Evolutionary conservation across 1,284 basidiomycete species (phyloP), one percentile per base, ranked within the genome.

Genomic region (Trichosporon sp.): DNA sequence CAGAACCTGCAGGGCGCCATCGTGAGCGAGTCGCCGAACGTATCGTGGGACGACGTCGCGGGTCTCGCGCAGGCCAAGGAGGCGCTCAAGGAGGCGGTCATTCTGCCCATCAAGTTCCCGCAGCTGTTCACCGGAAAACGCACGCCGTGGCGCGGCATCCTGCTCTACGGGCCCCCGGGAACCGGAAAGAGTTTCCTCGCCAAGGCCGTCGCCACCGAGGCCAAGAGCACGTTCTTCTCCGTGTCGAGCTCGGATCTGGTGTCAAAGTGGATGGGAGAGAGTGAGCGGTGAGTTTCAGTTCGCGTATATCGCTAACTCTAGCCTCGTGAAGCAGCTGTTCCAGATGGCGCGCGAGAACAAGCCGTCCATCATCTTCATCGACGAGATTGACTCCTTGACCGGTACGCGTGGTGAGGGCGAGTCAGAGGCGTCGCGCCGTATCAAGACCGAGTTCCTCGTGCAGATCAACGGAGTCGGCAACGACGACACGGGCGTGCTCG

Each of bases 261-360:
- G 68, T 96, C 93, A 83, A 99, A 99, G 83, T 99, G 96, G 96
- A 97, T 98, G 86, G 96, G 96, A 74, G 96, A 99, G 84, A 95
- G 92, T 23, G 96, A 99, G 84, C 87, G 93, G 93, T 93, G 72
- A 79, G 89, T 83, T 18, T n/a, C n/a, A n/a, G 21, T 27, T 7
- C 51, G 56, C 27, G 2, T 12, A 32, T 27, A 6, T 2, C 7
- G n/a, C 67, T 70, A 5, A 65, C 60, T 15, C 23, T 8, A 96
- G 95, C 77, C 87, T 98, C 72, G 96, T 99, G 65, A 96, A 95
- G 83, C 94, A 98, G 81, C 87, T 99, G 47, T 99, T 99, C 80
- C 89, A 93, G 75, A 92, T 99, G 88, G 97, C 96, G 1, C 89
- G 96, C 71, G 96, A 99, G 83, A 89, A 90, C 73, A 98, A 98